Conservation (phyloP, 345 rosid genomes). For the Brassica rapa region DNA sequence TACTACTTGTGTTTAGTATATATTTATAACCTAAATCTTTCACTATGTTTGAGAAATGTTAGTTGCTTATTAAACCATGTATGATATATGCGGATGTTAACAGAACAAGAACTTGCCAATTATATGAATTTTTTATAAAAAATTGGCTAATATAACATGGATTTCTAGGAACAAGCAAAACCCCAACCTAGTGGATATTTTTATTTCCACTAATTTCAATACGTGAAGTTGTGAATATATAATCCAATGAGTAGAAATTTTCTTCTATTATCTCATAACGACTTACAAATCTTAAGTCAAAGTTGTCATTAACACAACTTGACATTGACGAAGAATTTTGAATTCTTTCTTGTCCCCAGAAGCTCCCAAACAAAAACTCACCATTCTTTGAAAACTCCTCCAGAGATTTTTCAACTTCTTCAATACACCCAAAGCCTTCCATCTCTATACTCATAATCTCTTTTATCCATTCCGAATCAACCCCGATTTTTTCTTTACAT, state of each 20-base stretch:
- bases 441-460: conserved; percentile 34
- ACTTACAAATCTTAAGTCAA: conserved; percentile 43
- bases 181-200: background rate
- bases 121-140: background rate
- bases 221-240: conserved; percentile 25
- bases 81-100: background rate
- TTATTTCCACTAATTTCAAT: background rate
- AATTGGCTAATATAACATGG: background rate
- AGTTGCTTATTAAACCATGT: background rate
- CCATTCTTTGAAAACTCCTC: conserved; percentile 60
- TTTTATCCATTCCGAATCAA: conserved; percentile 27
- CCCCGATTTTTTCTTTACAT: conserved; percentile 4
- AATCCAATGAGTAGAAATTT: conserved; percentile 37
- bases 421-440: conserved; percentile 48
- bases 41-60: background rate
- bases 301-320: conserved; percentile 30
- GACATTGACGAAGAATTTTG: conserved; percentile 34
- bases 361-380: conserved; percentile 87
- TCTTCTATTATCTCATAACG: conserved; percentile 48
- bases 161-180: background rate
- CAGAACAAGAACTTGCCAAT: conserved; percentile 6
- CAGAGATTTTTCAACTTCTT: conserved; percentile 61
- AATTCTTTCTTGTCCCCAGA: conserved; percentile 61
- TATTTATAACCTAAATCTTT: background rate
- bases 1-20: background rate